Evolutionary conservation across 495 filamentous ascomycete species (phyloP).

Genomic region (Xylaria palmicola): DNA sequence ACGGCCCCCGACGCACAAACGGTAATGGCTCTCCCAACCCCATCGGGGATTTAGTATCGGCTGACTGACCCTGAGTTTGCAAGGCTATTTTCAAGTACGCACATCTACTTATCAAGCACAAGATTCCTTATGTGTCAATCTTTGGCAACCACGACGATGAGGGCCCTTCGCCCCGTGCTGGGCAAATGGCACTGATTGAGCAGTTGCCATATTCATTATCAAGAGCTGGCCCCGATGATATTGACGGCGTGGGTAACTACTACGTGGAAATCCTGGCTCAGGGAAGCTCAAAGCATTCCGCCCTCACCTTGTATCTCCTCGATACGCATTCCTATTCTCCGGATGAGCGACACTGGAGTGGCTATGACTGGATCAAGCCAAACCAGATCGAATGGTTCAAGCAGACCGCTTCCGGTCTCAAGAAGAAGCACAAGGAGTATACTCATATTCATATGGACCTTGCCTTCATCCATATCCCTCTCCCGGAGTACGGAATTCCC

Average conservation of each 20-base stretch:
- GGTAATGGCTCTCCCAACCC: conserved; percentile 32
- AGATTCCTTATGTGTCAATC: conserved; percentile 89
- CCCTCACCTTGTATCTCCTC: conserved; percentile 87
- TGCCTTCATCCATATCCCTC: conserved; percentile 95
- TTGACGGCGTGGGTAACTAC: conserved; percentile 94
- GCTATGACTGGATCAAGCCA: conserved; percentile 96
- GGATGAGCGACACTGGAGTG: conserved; percentile 77
- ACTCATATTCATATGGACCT: conserved; percentile 91
- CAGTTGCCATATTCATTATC: conserved; percentile 87
- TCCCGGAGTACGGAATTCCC: conserved; percentile 76
- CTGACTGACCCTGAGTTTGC: conserved; percentile 11
- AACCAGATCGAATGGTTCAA: conserved; percentile 95
- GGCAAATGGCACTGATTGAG: conserved; percentile 81
- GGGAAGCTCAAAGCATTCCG: conserved; percentile 76
- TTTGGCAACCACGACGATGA: conserved; percentile 99
- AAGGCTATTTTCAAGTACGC: conserved; percentile 91
- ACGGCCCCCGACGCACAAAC: conserved; percentile 88
- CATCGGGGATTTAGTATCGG: background rate
- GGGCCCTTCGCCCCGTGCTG: conserved; percentile 69
- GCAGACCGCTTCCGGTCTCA: conserved; percentile 65
- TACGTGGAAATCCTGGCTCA: conserved; percentile 85
- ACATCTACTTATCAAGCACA: conserved; percentile 77
- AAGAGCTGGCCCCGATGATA: conserved; percentile 70
- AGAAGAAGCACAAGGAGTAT: conserved; percentile 72
- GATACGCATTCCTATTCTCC: conserved; percentile 93